Conservation (phyloP, 2,329 filamentous ascomycete species). For the Colletotrichum destructivum region DNA sequence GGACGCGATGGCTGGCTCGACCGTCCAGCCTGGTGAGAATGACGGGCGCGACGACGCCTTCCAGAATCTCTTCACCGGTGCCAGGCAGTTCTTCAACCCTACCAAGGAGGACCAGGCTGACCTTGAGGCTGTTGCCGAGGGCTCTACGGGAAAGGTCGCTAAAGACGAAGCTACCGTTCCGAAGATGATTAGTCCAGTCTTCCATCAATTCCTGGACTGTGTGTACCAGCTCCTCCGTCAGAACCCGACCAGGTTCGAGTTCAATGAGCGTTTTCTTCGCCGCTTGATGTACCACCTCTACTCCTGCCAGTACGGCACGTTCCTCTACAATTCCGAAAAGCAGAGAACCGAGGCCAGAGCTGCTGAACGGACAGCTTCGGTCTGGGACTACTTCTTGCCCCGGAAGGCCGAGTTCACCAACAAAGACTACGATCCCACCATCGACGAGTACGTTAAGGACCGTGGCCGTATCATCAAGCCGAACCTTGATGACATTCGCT, state of each 20-base stretch:
- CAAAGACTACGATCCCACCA: conserved; percentile 78
- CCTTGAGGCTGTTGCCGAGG: conserved; percentile 65
- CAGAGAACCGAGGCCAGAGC: conserved; percentile 82
- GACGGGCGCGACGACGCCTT: conserved; percentile 80
- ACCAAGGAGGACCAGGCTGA: conserved; percentile 74
- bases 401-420: conserved; percentile 88
- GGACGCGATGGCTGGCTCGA: conserved; percentile 78
- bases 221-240: conserved; percentile 92
- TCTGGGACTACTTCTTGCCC: conserved; percentile 96
- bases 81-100: conserved; percentile 92
- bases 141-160: conserved; percentile 56
- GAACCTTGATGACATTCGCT: conserved; percentile 81
- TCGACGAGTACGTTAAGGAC: conserved; percentile 85
- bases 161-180: conserved; percentile 80
- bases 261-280: conserved; percentile 92
- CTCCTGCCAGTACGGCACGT: conserved; percentile 96
- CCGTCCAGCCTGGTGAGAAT: conserved; percentile 73
- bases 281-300: conserved; percentile 94
- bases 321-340: conserved; percentile 95
- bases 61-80: conserved; percentile 87
- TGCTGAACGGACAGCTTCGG: conserved; percentile 82
- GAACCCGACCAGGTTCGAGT: conserved; percentile 91
- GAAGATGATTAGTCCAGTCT: conserved; percentile 96
- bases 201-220: conserved; percentile 97
- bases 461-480: conserved; percentile 90